Evolutionary conservation across 768 basidiomycete genomes (phyloP), one percentile per base, ranked within the genome.

Genomic region (Boletus speciosus): DNA sequence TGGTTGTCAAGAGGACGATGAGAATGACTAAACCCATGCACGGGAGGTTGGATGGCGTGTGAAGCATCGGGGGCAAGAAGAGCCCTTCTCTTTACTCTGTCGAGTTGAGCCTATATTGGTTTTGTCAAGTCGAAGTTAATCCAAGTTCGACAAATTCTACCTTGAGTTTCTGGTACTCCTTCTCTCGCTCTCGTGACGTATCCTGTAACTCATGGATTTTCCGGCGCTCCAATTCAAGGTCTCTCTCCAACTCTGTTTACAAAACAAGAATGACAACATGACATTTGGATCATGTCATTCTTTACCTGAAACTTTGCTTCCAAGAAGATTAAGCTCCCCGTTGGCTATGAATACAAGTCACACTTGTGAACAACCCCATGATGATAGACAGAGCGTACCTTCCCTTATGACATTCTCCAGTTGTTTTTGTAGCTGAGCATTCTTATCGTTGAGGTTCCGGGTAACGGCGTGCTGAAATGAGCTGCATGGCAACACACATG

Each of bases 111-210:
- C 90, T 92, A 53, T 29, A 44, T 36, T 41, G 48, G 9, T 48
- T 49, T 29, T 49, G 42, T 37, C 19, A 41, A 21, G 35, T 27
- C 27, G 31, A 43, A 27, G n/a, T 43, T 16, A 0, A 49, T 38
- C 35, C 35, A 38, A 25, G 21, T 16, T 43, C 1, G 36, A 44
- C 7, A 11, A 32, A 50, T 29, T 48, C 31, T 29, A 82, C 91
- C 78, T 93, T 93, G 38, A 93, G 80, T 65, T 90, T 92, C 52
- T 88, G 87, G 63, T 93, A 93, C 63, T 93, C 92, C 63, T 87
- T 91, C 57, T 93, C 91, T 61, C 84, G 78, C 62, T 92, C 90
- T 61, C 83, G 79, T 2, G 85, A 77, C 2, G 80, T 72, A 36
- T 93, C 90, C 61, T 90, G 88, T 27, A 90, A 67, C 23, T 91